phyloP scores from a whole-genome alignment of 176 grass and related monocot species.

The Phragmites australis region DNA sequence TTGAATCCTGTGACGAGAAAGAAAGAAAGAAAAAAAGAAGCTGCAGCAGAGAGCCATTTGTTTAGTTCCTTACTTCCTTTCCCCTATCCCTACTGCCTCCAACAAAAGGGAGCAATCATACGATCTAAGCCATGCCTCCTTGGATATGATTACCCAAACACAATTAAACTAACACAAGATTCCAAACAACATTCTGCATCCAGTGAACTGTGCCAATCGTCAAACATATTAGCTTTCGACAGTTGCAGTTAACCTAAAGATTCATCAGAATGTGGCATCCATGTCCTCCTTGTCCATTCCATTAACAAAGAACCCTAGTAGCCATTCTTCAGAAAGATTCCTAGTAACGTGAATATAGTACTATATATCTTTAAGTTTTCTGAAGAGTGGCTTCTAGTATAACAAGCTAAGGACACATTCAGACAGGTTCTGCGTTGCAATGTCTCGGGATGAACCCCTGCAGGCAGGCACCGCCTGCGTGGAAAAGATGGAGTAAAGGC shows the following conservation, averaged over 20 bases:
- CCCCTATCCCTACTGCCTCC: not conserved
- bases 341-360: not conserved
- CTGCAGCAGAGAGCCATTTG: not conserved
- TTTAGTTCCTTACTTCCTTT: not conserved
- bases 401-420: not conserved
- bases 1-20: not conserved
- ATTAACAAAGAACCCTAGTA: not conserved
- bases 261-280: not conserved
- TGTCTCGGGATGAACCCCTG: conserved; percentile 16
- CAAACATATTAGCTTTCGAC: conserved; percentile 7
- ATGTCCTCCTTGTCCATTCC: not conserved
- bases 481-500: conserved; percentile 54
- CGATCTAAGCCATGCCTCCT: conserved; percentile 16
- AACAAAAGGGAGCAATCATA: conserved; percentile 19
- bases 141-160: conserved; percentile 35
- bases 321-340: conserved; percentile 13
- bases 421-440: conserved; percentile 10
- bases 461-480: conserved; percentile 21
- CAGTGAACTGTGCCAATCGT: not conserved
- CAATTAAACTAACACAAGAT: conserved; percentile 29
- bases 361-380: not conserved
- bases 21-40: not conserved
- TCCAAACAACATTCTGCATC: conserved; percentile 25
- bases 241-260: conserved; percentile 16
- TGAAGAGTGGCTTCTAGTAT: not conserved